Percentiles rank a stretch among this genome's conserved stretches.
These are phyloP conservation scores for Letharia columbiana DNA, from an alignment of 495 filamentous ascomycete genomes.

Conservation along the genomic window DNA sequence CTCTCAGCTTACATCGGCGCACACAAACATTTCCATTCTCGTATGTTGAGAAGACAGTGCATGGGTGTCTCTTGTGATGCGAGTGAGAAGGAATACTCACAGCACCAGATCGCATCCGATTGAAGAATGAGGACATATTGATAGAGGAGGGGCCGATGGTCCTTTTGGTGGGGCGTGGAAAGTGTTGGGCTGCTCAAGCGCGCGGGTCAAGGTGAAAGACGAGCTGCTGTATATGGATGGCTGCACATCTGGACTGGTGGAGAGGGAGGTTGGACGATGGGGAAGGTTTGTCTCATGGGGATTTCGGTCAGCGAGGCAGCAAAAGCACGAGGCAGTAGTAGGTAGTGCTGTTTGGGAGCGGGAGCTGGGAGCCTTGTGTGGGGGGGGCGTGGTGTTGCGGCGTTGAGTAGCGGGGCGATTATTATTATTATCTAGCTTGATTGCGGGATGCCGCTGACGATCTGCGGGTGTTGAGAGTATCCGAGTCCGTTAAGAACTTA, in stretches of 20 bases:
- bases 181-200: conserved; percentile 6
- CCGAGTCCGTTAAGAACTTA: not conserved
- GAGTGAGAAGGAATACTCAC: conserved; percentile 26
- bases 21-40: conserved; percentile 16
- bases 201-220: conserved; percentile 8
- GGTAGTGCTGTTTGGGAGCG: not conserved
- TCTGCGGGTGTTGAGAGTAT: not conserved
- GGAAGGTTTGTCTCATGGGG: conserved; percentile 1
- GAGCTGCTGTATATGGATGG: conserved; percentile 6
- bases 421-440: conserved; percentile 1
- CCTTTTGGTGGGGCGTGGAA: not conserved
- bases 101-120: conserved; percentile 30
- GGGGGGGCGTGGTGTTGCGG: not conserved
- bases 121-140: conserved; percentile 37
- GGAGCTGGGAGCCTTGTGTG: conserved; percentile 7
- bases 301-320: conserved; percentile 8
- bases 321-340: not conserved
- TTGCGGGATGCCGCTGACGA: conserved; percentile 8
- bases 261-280: not conserved
- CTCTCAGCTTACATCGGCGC: not conserved
- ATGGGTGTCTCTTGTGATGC: not conserved
- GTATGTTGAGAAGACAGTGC: not conserved
- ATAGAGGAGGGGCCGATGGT: not conserved
- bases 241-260: conserved; percentile 4
- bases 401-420: conserved; percentile 7